phyloP scores from a whole-genome alignment of 2,329 filamentous ascomycete genomes.

The Monilinia polystroma region DNA sequence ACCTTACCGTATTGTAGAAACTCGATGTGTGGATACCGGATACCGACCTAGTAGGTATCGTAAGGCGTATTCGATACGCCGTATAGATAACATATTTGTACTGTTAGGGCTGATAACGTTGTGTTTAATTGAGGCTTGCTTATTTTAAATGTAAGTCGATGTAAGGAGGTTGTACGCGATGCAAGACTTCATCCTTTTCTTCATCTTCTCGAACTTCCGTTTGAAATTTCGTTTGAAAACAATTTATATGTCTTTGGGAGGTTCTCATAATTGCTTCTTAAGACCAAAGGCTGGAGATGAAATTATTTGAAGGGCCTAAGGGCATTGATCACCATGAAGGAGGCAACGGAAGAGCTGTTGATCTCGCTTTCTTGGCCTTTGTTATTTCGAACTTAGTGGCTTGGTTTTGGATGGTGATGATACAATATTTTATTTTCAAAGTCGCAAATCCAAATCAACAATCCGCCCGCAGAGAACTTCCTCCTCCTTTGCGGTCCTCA shows the following conservation, averaged over 20 bases:
- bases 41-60: no score
- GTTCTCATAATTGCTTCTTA: neutral
- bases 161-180: no score
- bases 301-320: neutral
- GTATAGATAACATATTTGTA: no score
- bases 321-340: neutral
- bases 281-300: neutral
- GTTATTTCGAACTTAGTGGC: neutral
- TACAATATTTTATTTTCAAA: slow-evolving; percentile 16
- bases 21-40: no score
- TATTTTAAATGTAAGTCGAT: neutral
- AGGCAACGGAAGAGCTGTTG: neutral
- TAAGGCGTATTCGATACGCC: no score
- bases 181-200: no score
- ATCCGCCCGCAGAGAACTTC: neutral
- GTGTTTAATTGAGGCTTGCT: slow-evolving; percentile 6
- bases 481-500: neutral
- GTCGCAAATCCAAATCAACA: neutral
- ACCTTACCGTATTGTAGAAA: no score
- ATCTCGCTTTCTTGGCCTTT: slow-evolving; percentile 9
- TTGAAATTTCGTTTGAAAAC: no score
- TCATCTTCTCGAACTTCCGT: no score
- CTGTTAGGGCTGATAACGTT: neutral
- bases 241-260: neutral
- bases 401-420: slow-evolving; percentile 10